A percentile compares a stretch with the other conserved stretches of the same genome.
phyloP scores from a whole-genome alignment of 306 rosid genomes.

The Cicer cuneatum region DNA sequence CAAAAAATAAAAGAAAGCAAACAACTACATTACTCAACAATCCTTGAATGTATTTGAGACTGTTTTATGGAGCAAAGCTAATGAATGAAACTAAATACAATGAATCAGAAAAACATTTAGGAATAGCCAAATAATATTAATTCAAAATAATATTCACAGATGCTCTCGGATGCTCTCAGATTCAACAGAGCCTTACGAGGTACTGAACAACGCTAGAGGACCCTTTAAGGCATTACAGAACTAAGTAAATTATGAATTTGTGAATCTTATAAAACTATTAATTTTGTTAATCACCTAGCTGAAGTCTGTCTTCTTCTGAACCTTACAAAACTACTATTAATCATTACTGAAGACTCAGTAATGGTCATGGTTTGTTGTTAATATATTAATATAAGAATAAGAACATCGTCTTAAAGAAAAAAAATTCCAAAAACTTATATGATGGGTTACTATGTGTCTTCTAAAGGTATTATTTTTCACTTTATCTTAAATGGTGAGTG shows the following conservation, averaged over 20 bases:
- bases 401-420: neutral
- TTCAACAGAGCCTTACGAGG: conserved; percentile 3
- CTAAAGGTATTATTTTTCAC: neutral
- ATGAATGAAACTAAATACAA: conserved; percentile 16
- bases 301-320: neutral
- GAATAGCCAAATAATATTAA: conserved; percentile 4
- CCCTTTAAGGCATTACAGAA: conserved; percentile 21
- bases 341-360: conserved; percentile 10
- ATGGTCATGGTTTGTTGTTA: conserved; percentile 8
- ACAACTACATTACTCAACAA: neutral
- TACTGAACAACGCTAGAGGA: conserved; percentile 5
- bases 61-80: conserved; percentile 24
- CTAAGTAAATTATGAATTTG: neutral
- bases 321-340: neutral
- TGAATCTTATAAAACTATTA: neutral
- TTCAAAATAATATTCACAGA: conserved; percentile 33
- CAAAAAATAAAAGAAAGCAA: neutral
- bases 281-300: neutral
- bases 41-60: conserved; percentile 8
- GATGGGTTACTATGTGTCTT: neutral
- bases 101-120: conserved; percentile 14
- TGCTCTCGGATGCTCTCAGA: neutral
- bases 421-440: conserved; percentile 10
- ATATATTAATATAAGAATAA: neutral
- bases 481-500: neutral